phyloP scores from a whole-genome alignment of 768 basidiomycete species.

The Lyophyllum decastes region DNA sequence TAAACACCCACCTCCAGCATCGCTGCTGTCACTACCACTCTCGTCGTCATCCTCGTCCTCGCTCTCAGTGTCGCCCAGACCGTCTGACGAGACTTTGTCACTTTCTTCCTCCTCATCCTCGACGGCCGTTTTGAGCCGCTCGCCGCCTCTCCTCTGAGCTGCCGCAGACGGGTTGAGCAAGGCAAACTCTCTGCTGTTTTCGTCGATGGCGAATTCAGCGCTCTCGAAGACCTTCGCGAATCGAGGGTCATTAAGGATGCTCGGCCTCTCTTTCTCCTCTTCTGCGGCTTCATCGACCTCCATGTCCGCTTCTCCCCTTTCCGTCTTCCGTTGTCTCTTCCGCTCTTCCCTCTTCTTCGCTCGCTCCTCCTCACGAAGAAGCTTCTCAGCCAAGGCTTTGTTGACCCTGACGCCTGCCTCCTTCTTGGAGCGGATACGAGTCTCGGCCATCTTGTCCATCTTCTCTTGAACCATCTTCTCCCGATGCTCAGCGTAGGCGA shows the following conservation, averaged over 20 bases:
- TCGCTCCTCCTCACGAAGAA: constrained; percentile 66
- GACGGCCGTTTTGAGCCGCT: constrained; percentile 70
- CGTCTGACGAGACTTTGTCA: constrained; percentile 65
- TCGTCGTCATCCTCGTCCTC: constrained; percentile 47
- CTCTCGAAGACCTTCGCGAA: constrained; percentile 91
- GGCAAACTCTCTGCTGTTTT: constrained; percentile 84
- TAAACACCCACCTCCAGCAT: constrained; percentile 50
- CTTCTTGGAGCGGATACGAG: constrained; percentile 85
- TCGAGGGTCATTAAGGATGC: constrained; percentile 80
- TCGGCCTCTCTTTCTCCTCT: constrained; percentile 39
- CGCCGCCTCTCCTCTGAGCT: constrained; percentile 46
- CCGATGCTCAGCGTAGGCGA: constrained; percentile 92
- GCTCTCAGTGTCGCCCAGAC: constrained; percentile 42
- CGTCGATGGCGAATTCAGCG: constrained; percentile 90
- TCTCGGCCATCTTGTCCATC: constrained; percentile 92
- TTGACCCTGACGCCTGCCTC: constrained; percentile 70
- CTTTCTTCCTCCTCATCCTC: constrained; percentile 91
- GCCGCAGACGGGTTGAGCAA: constrained; percentile 87
- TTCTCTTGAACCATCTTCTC: constrained; percentile 86
- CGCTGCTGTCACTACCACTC: constrained; percentile 50
- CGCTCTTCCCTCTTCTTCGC: constrained; percentile 56
- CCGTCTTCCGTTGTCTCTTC: constrained; percentile 48
- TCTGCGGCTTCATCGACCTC: constrained; percentile 37
- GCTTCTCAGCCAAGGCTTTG: constrained; percentile 83
- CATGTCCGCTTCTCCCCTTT: constrained; percentile 35